Conservation (phyloP, 139 green algal species). For the Coccomyxa sp. region DNA sequence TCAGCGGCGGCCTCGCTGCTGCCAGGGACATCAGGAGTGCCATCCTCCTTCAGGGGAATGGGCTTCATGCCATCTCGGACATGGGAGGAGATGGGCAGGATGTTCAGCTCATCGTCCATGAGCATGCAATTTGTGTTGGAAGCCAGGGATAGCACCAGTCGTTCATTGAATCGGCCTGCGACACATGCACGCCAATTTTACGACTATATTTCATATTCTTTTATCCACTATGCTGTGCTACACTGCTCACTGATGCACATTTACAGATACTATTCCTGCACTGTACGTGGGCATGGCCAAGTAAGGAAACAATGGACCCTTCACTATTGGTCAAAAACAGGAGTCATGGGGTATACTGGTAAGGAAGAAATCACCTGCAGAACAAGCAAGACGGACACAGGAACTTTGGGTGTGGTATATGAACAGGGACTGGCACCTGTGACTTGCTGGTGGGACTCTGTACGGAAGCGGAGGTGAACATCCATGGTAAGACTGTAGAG, state of each 20-base stretch:
- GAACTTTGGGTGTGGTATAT: not conserved
- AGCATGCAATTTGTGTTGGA: slow-evolving; percentile 78
- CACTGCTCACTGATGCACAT: not conserved
- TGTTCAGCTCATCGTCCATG: slow-evolving; percentile 99
- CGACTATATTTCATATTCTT: too few species aligned
- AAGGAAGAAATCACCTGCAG: not conserved
- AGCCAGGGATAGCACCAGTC: slow-evolving; percentile 91
- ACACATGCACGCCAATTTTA: not conserved
- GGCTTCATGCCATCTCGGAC: slow-evolving; percentile 58
- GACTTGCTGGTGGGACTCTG: slow-evolving; percentile 84
- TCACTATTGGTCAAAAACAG: not conserved
- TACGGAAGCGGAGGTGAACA: slow-evolving; percentile 86
- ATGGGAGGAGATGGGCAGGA: slow-evolving; percentile 86
- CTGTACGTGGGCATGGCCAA: not conserved
- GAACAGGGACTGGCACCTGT: slow-evolving; percentile 21
- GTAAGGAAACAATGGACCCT: not conserved
- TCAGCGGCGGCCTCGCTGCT: slow-evolving; percentile 42
- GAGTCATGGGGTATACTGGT: not conserved
- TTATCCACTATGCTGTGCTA: too few species aligned
- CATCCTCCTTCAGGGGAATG: slow-evolving; percentile 49
- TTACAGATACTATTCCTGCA: not conserved
- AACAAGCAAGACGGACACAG: not conserved
- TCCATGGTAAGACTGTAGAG: slow-evolving; percentile 98
- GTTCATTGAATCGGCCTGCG: slow-evolving; percentile 94
- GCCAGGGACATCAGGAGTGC: slow-evolving; percentile 38